Evolutionary conservation across 306 rosid species (phyloP).

Genomic region (Fagus sylvatica): DNA sequence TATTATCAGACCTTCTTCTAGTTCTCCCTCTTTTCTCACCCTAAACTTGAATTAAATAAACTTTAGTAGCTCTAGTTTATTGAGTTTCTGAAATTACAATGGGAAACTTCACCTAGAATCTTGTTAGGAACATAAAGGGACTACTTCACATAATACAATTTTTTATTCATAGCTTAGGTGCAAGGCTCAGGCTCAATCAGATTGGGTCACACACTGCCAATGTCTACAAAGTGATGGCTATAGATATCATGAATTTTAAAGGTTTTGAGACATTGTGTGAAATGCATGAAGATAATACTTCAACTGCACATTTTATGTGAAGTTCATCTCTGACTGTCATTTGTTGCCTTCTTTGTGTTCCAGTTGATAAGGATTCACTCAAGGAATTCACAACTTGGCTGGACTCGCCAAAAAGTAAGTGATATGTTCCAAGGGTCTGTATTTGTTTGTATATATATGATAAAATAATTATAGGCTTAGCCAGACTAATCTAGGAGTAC

Average conservation of each 20-base stretch:
- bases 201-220: background rate
- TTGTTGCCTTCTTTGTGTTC: conserved; percentile 30
- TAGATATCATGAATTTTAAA: background rate
- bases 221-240: background rate
- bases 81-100: background rate
- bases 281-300: conserved; percentile 7
- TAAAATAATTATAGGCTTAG: background rate
- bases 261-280: background rate
- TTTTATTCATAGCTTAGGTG: background rate
- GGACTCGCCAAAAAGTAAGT: conserved; percentile 98
- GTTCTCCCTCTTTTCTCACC: too few relatives aligned
- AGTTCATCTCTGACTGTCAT: conserved; percentile 28
- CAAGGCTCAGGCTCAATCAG: background rate
- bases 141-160: background rate
- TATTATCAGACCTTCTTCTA: too few relatives aligned
- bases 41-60: too few relatives aligned
- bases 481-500: background rate
- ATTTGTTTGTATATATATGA: background rate
- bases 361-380: conserved; percentile 75
- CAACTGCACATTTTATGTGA: conserved; percentile 17
- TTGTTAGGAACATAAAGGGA: background rate
- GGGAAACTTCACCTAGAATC: background rate
- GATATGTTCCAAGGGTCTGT: background rate
- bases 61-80: background rate
- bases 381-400: conserved; percentile 61